Evolutionary conservation across 306 rosid genomes (phyloP), one percentile per base, ranked within the genome.

Genomic region (Ochetophila trinervis): DNA sequence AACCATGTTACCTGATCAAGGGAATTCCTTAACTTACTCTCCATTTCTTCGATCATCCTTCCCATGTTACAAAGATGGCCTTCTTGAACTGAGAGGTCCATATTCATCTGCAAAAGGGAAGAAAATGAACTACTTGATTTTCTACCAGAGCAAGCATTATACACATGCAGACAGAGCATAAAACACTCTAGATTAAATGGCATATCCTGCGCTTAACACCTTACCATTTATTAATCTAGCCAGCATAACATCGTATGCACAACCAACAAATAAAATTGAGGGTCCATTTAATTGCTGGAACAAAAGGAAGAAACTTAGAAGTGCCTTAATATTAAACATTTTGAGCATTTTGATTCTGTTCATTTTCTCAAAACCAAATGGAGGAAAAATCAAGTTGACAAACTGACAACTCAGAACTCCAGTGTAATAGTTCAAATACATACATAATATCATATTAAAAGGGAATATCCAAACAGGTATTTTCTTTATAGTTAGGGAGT

Each of bases 41-140:
- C 98, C 98, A 93, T 93, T 81, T 93, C 98, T 86, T 93, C 96
- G 27, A 93, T 93, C 98, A 93, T 93, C 76, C 88, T 83, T 74
- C 98, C 98, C 96, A 93, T 93, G 78, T 89, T 93, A 73, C 94
- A 93, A 22, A 93, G 81, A 87, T 93, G 97, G 44, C 97, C 98
- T 53, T 93, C 98, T 16, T 89, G 81, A 65, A 86, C 77, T 44
- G 97, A 74, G 58, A 89, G 87, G 69, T 59, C 83, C 98, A 93
- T 87, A 76, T 42, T 86, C 98, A 93, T 93, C 98, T 93, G 73
- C 23, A 48, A 72, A 18, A 65, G 13, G 70, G 55, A 40, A 36
- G 30, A 51, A 57, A 15, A 30, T 37, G 6, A 36, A 60, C 22
- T 24, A 23, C 6, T 54, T 59, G 1, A 57, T 50, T n/a, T 40